A percentile compares a stretch with the other conserved stretches of the same genome.
phyloP scores from a whole-genome alignment of 345 rosid species.

The Rhodomyrtus tomentosa region DNA sequence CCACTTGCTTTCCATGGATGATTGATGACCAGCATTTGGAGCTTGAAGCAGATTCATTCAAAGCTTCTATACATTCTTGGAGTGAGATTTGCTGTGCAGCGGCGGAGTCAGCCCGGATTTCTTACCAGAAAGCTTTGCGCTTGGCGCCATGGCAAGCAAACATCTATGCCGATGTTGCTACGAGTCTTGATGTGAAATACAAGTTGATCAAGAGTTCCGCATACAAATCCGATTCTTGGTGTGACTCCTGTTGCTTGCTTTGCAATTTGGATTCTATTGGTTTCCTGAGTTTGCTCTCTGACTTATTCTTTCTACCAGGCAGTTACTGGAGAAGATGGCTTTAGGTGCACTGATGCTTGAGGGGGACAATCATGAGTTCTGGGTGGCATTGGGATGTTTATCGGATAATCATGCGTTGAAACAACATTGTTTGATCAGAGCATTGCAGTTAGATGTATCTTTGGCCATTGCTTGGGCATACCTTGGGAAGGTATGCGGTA shows the following conservation, averaged over 20 bases:
- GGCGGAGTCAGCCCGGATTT: constrained; percentile 54
- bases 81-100: constrained; percentile 44
- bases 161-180: constrained; percentile 65
- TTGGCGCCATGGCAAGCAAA: constrained; percentile 93
- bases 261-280: constrained; percentile 6
- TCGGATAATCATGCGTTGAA: constrained; percentile 56
- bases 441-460: constrained; percentile 82
- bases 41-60: constrained; percentile 26
- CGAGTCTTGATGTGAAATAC: constrained; percentile 56
- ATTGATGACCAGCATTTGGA: constrained; percentile 19
- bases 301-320: constrained; percentile 48
- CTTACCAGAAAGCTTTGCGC: constrained; percentile 70
- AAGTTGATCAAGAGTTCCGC: constrained; percentile 22
- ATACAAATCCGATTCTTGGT: constrained; percentile 41
- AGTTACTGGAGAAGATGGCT: constrained; percentile 81
- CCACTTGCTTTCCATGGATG: constrained; percentile 78
- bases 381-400: constrained; percentile 86
- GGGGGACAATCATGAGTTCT: constrained; percentile 64
- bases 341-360: constrained; percentile 81
- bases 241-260: constrained; percentile 10
- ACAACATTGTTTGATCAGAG: constrained; percentile 82
- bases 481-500: constrained; percentile 71
- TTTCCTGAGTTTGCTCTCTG: constrained; percentile 1
- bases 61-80: constrained; percentile 57
- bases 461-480: constrained; percentile 84